These are phyloP conservation scores for Teratosphaeria zuluensis DNA, from an alignment of 2,329 filamentous ascomycete species.

Conservation along the genomic window DNA sequence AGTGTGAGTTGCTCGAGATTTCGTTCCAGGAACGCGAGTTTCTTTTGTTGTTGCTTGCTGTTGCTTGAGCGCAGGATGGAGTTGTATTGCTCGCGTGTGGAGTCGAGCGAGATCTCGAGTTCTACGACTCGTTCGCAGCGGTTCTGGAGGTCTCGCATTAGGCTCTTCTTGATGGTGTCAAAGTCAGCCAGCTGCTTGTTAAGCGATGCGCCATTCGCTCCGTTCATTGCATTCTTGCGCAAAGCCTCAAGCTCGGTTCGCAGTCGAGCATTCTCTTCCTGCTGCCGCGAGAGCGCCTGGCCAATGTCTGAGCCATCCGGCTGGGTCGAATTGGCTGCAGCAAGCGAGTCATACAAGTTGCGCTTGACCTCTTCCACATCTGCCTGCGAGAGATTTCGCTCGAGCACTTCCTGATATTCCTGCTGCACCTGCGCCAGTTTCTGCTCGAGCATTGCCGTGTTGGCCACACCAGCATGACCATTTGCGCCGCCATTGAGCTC, in stretches of 20 bases:
- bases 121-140: slow-evolving; percentile 94
- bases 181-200: slow-evolving; percentile 98
- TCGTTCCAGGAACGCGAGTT: slow-evolving; percentile 98
- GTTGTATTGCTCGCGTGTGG: slow-evolving; percentile 98
- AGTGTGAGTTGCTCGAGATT: slow-evolving; percentile 97
- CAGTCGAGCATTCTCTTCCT: slow-evolving; percentile 72
- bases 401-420: slow-evolving; percentile 75
- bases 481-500: slow-evolving; percentile 74
- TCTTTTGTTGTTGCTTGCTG: slow-evolving; percentile 98
- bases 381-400: slow-evolving; percentile 64
- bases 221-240: slow-evolving; percentile 56
- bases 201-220: slow-evolving; percentile 47
- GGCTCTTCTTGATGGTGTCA: slow-evolving; percentile 98
- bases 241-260: slow-evolving; percentile 72
- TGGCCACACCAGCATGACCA: slow-evolving; percentile 51
- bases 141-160: slow-evolving; percentile 98
- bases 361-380: slow-evolving; percentile 80
- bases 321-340: slow-evolving; percentile 43
- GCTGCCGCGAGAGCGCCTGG: slow-evolving; percentile 65
- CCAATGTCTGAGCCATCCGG: slow-evolving; percentile 53
- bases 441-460: slow-evolving; percentile 59
- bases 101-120: slow-evolving; percentile 92
- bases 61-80: slow-evolving; percentile 94
- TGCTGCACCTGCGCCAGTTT: slow-evolving; percentile 64
- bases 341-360: slow-evolving; percentile 65